Percentiles rank a stretch among this genome's conserved stretches.
Conservation (phyloP, 192 early-diverging fungal species). For the Mortierella claussenii region DNA sequence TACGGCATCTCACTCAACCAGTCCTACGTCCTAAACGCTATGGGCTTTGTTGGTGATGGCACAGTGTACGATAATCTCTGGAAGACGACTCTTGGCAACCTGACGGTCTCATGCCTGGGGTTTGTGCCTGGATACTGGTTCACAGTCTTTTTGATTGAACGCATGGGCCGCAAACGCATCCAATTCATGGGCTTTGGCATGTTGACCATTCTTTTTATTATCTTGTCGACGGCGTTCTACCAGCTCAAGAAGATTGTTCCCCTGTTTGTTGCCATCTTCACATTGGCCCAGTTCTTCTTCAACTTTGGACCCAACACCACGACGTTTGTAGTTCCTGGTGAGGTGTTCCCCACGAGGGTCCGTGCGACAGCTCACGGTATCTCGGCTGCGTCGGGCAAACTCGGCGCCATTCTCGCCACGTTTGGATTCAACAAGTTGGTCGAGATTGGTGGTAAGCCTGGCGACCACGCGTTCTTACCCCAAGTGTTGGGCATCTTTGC, state of each 20-base stretch:
- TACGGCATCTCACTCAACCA: conserved; percentile 78
- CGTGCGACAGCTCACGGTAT: conserved; percentile 76
- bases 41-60: conserved; percentile 70
- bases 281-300: conserved; percentile 63
- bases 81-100: conserved; percentile 85
- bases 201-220: conserved; percentile 78
- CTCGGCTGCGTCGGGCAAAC: conserved; percentile 74
- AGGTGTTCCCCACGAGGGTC: conserved; percentile 65
- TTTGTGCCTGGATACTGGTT: conserved; percentile 97
- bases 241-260: conserved; percentile 56
- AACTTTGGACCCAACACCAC: conserved; percentile 78
- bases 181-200: conserved; percentile 88
- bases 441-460: conserved; percentile 35
- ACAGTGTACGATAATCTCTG: conserved; percentile 68
- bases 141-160: conserved; percentile 87
- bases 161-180: conserved; percentile 88
- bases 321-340: conserved; percentile 75
- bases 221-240: conserved; percentile 47
- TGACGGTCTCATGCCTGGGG: conserved; percentile 87
- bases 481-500: conserved; percentile 57
- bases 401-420: conserved; percentile 68
- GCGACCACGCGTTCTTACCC: conserved; percentile 31
- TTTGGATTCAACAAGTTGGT: conserved; percentile 55
- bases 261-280: conserved; percentile 60
- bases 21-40: conserved; percentile 75